Percentiles rank a stretch among this genome's conserved stretches.
These are phyloP conservation scores for Kwoniella heveanensis DNA, from an alignment of 768 basidiomycete genomes.

Conservation along the genomic window DNA sequence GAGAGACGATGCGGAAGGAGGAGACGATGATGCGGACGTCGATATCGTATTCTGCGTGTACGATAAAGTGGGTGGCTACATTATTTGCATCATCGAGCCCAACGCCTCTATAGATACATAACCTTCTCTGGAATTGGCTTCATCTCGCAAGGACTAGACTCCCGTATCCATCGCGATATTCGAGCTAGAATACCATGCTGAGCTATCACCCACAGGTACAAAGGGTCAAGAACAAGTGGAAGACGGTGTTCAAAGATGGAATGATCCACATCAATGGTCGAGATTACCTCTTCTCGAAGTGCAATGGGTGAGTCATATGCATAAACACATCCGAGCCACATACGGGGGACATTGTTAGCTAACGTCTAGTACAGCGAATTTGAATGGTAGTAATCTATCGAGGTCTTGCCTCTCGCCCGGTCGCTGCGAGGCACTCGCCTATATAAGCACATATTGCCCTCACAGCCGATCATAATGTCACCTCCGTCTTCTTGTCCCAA, in stretches of 20 bases:
- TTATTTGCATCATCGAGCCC: neutral
- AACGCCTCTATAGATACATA: neutral
- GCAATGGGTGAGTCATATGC: conserved; percentile 86
- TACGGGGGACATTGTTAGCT: neutral
- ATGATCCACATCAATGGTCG: conserved; percentile 96
- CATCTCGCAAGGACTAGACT: no score
- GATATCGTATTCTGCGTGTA: conserved; percentile 99
- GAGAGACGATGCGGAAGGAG: conserved; percentile 70
- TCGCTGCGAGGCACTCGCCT: no score
- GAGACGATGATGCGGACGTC: conserved; percentile 67
- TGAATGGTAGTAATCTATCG: no score
- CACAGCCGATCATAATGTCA: no score
- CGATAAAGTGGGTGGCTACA: conserved; percentile 72
- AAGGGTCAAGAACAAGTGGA: conserved; percentile 99
- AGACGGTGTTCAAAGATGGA: conserved; percentile 94
- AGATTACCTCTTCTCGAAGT: conserved; percentile 96
- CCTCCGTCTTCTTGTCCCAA: no score
- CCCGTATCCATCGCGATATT: no score
- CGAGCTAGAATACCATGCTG: neutral
- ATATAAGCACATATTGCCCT: no score
- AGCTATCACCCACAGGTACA: conserved; percentile 68
- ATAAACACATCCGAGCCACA: no score
- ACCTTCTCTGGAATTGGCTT: no score
- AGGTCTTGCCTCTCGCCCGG: no score
- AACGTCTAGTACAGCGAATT: no score